These are phyloP conservation scores for Xylaria nigripes DNA, from an alignment of 495 filamentous ascomycete genomes.

Conservation along the genomic window DNA sequence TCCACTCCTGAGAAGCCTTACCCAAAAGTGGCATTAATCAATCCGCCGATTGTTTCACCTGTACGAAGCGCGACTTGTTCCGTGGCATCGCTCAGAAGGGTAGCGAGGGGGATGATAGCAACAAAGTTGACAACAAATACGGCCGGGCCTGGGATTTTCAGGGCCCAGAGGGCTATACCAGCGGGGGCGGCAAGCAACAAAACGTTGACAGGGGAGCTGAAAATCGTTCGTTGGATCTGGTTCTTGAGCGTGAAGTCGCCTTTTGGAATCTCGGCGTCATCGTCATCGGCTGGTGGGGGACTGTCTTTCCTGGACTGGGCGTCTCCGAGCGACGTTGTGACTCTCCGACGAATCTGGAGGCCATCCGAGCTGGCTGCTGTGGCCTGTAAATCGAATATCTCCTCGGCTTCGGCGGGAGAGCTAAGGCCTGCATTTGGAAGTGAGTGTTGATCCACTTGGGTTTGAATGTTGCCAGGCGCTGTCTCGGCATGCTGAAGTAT, in stretches of 20 bases:
- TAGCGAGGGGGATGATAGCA: constrained; percentile 83
- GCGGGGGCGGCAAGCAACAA: constrained; percentile 70
- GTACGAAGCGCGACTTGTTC: constrained; percentile 79
- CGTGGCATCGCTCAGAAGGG: constrained; percentile 81
- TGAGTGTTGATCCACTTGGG: constrained; percentile 11
- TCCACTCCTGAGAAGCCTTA: constrained; percentile 37
- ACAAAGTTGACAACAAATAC: constrained; percentile 87
- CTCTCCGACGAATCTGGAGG: constrained; percentile 1
- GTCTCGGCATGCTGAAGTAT: constrained; percentile 15
- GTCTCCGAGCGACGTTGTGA: not conserved
- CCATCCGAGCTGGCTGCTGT: constrained; percentile 18
- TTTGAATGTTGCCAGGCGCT: constrained; percentile 19
- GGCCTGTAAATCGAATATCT: constrained; percentile 19
- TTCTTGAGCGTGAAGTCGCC: constrained; percentile 54
- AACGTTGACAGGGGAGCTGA: constrained; percentile 79
- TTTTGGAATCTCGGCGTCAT: constrained; percentile 32
- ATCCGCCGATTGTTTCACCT: constrained; percentile 77
- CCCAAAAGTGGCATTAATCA: constrained; percentile 86
- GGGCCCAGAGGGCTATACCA: constrained; percentile 65
- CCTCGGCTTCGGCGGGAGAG: constrained; percentile 9
- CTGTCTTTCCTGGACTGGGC: constrained; percentile 16
- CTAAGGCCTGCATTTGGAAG: constrained; percentile 15
- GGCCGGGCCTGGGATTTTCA: constrained; percentile 44
- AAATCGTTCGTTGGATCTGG: constrained; percentile 61
- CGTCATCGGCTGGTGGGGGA: constrained; percentile 30